These are phyloP conservation scores for Lophiotrema nucula DNA, from an alignment of 495 filamentous ascomycete species.

Conservation along the genomic window DNA sequence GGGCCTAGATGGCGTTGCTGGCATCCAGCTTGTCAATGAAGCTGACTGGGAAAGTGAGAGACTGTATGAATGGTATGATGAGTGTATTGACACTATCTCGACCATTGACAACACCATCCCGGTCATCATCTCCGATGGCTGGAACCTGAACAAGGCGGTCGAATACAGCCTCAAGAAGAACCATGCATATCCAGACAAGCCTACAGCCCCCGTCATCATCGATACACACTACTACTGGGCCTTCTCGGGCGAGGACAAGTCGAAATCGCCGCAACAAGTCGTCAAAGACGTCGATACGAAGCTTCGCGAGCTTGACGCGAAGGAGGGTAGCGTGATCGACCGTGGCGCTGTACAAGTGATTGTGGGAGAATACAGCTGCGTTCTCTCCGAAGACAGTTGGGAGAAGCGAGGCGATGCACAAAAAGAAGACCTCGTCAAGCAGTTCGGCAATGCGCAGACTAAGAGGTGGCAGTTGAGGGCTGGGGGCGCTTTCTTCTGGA, in stretches of 20 bases:
- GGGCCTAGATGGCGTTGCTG: conserved; percentile 47
- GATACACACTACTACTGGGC: conserved; percentile 59
- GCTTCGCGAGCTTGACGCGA: conserved; percentile 43
- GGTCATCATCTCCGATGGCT: conserved; percentile 56
- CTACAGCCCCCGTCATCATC: conserved; percentile 48
- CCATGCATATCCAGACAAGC: neutral
- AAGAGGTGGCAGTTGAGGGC: conserved; percentile 45
- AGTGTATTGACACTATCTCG: conserved; percentile 45
- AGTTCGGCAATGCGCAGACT: conserved; percentile 51
- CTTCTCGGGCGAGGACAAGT: conserved; percentile 49
- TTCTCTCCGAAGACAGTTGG: conserved; percentile 50
- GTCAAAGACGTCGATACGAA: conserved; percentile 43
- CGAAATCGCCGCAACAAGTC: conserved; percentile 48
- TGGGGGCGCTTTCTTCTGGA: conserved; percentile 55
- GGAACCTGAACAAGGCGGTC: conserved; percentile 47
- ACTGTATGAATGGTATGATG: conserved; percentile 56
- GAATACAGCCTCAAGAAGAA: conserved; percentile 43
- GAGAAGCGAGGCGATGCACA: conserved; percentile 34
- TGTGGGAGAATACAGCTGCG: conserved; percentile 57
- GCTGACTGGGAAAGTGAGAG: conserved; percentile 46
- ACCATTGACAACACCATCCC: conserved; percentile 50
- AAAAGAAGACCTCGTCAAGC: conserved; percentile 39
- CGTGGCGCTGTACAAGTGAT: conserved; percentile 49
- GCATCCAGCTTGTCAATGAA: conserved; percentile 56
- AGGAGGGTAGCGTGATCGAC: conserved; percentile 45